Evolutionary conservation across 345 rosid genomes (phyloP).

Genomic region (Conringia planisiliqua): DNA sequence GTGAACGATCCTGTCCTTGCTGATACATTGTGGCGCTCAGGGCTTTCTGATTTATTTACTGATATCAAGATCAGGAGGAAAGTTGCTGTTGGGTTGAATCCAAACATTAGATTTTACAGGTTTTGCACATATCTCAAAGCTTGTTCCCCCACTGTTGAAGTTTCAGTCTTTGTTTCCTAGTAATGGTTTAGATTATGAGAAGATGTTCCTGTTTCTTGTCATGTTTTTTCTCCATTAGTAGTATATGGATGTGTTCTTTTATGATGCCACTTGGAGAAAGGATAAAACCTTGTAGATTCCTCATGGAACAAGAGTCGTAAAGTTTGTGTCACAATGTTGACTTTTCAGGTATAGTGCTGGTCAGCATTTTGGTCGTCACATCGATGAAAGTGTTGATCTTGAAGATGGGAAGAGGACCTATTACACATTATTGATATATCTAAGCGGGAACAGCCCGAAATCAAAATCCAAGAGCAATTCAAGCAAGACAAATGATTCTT

Average conservation of each 20-base stretch:
- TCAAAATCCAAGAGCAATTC: conserved; percentile 43
- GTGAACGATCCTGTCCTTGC: conserved; percentile 71
- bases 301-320: not conserved
- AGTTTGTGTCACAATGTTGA: not conserved
- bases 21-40: conserved; percentile 66
- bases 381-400: conserved; percentile 76
- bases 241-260: too few species aligned
- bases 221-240: too few species aligned
- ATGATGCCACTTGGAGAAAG: too few species aligned
- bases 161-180: not conserved
- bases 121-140: conserved; percentile 3
- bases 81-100: conserved; percentile 83
- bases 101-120: conserved; percentile 88
- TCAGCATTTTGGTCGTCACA: conserved; percentile 81
- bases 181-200: not conserved
- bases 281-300: too few species aligned
- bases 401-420: conserved; percentile 68
- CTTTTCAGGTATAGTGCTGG: conserved; percentile 75
- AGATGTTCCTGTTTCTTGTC: not conserved
- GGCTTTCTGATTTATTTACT: conserved; percentile 56
- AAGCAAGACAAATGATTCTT: conserved; percentile 40
- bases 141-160: too few species aligned
- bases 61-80: conserved; percentile 73
- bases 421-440: conserved; percentile 82
- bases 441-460: conserved; percentile 54